Evolutionary conservation across 805 yeast species (phyloP), one percentile per base, ranked within the genome.

Genomic region (Maudiozyma barnettii): DNA sequence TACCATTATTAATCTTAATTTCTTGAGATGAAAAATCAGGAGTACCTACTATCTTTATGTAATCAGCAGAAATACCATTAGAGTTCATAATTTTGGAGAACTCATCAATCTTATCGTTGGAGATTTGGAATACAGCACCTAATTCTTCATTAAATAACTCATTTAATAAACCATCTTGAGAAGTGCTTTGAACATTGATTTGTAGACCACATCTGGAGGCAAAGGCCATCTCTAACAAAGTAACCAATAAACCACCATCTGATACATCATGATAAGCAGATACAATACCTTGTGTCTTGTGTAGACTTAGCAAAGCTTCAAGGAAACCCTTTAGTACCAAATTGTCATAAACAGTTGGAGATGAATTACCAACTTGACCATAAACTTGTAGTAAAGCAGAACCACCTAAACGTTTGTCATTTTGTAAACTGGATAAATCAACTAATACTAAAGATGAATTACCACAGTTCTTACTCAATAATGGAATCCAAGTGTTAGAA

Each of bases 321-420:
- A 93, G 73, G 70, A 89, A 84, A 19, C 77, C 71, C 70, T 82
- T 85, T 58, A 93, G 73, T 2, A 78, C 51, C 33, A 63, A 54
- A 56, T 80, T 69, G 51, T 83, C 81, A 63, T 82, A 87, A 41
- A 91, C 97, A 44, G 82, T 81, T 57, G 98, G 98, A 26, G 85
- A 77, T 36, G 74, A 66, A 63, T 85, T 71, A 52, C 99, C 99
- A 48, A 90, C 79, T 68, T 87, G 86, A 54, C 80, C 79, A 74
- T 82, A 91, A 38, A 87, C 97, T 70, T 93, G 99, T 31, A 97
- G 89, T 53, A 91, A 71, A 6, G 96, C 95, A 31, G 98, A 88
- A 45, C 95, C 98, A 58, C 99, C 99, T 44, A 93, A 73, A 2
- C 90, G 70, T 54, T 73, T 72, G 20, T 65, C 54, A 44, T 62